Evolutionary conservation across 257 asterid species (phyloP).

Genomic region (Salvia splendens): DNA sequence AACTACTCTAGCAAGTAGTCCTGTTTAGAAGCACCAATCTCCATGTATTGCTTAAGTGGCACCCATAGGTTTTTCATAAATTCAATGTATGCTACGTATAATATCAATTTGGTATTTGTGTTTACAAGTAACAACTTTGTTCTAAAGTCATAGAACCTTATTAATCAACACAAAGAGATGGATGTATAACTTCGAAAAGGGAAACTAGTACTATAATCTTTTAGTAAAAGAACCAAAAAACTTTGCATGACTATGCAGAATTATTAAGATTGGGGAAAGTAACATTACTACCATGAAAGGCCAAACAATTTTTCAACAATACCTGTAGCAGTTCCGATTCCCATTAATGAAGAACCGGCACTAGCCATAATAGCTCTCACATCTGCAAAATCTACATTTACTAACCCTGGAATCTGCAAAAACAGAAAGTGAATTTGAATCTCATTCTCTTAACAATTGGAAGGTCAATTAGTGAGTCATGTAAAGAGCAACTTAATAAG

Average conservation of each 20-base stretch:
- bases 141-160: no score
- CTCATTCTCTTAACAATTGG: constrained; percentile 16
- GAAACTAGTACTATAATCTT: no score
- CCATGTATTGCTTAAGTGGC: no score
- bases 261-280: constrained; percentile 19
- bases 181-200: no score
- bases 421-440: constrained; percentile 24
- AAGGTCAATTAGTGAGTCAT: constrained; percentile 5
- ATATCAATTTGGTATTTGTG: no score
- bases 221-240: no score
- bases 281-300: constrained; percentile 10
- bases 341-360: constrained; percentile 96
- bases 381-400: constrained; percentile 97
- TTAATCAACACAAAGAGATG: no score
- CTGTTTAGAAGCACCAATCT: no score
- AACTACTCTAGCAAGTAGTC: no score
- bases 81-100: no score
- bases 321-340: constrained; percentile 98
- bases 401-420: constrained; percentile 92
- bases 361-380: constrained; percentile 94
- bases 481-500: neutral
- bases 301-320: constrained; percentile 30
- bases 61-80: no score
- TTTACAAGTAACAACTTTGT: no score
- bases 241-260: constrained; percentile 15